Evolutionary conservation across 768 basidiomycete species (phyloP), one percentile per base, ranked within the genome.

Genomic region (Rhodocollybia butyracea): DNA sequence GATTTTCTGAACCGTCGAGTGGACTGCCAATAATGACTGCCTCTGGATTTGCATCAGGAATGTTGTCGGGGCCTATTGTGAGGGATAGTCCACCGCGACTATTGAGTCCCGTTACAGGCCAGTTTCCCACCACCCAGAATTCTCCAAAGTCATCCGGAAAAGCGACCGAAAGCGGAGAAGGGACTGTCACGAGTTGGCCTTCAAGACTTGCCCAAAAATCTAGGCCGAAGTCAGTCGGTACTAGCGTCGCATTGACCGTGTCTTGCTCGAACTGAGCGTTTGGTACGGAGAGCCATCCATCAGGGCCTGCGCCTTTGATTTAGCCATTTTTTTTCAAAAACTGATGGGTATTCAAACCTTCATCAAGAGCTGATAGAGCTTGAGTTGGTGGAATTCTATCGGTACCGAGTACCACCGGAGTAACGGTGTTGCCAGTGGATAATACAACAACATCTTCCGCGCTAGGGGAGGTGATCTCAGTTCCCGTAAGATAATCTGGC

Each of bases 141-240:
- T 84, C 80, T 6, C 78, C 78, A 60, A 75, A 83, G 27, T 62
- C 68, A 59, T 82, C 83, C 29, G 74, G 73, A 62, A 84, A 85
- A 55, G 75, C 69, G 5, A 78, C 61, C 3, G 79, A 73, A 5
- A 70, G 65, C 2, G 84, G 83, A 3, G 66, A 70, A 3, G 73
- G 77, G 22, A 85, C 70, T 0, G 75, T 76, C 22, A 86, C 83
- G 3, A 85, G 68, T 60, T 80, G 77, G 2, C 83, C 82, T 57
- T 83, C 79, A 10, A 86, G 72, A 61, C 80, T 82, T 62, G 81
- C 76, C 83, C 83, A 86, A 61, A 86, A 85, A 62, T 85, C 84
- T 31, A 85, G 63, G 6, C 83, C 85, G 55, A 71, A 85, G 41
- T 71, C 66, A 26, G 77, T 71, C 2, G 83, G 83, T 50, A 76